These are phyloP conservation scores for Helicocarpus griseus DNA, from an alignment of 2,329 filamentous ascomycete species.

Conservation along the genomic window DNA sequence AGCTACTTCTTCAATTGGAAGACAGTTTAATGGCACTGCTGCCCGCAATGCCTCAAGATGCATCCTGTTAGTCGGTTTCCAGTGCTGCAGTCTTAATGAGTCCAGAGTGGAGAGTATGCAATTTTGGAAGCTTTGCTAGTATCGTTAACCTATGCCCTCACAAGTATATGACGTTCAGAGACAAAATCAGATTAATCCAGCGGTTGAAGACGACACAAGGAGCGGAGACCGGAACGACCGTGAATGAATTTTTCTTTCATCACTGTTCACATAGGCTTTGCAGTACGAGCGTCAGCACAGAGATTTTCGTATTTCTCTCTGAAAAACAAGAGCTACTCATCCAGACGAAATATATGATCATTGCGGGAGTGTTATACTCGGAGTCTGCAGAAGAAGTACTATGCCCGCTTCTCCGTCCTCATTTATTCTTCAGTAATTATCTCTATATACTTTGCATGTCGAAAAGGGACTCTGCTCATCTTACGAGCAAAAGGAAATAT, in stretches of 20 bases:
- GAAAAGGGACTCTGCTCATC: neutral
- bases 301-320: neutral
- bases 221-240: neutral
- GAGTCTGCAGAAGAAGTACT: neutral
- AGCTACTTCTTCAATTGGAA: constrained; percentile 1
- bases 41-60: constrained; percentile 1
- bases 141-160: constrained; percentile 2
- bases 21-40: constrained; percentile 1
- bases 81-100: neutral
- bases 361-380: neutral
- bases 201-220: neutral
- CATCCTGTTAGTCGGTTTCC: neutral
- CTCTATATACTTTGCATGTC: neutral
- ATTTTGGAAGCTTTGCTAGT: neutral
- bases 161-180: neutral
- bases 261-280: too few species aligned
- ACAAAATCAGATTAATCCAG: neutral
- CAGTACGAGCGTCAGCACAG: neutral
- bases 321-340: neutral
- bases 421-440: neutral
- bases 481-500: neutral
- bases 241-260: neutral
- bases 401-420: neutral
- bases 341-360: neutral
- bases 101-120: neutral